Base-by-base conservation (phyloP, 2,329 filamentous ascomycete genomes). In the Colletotrichum lentis region DNA sequence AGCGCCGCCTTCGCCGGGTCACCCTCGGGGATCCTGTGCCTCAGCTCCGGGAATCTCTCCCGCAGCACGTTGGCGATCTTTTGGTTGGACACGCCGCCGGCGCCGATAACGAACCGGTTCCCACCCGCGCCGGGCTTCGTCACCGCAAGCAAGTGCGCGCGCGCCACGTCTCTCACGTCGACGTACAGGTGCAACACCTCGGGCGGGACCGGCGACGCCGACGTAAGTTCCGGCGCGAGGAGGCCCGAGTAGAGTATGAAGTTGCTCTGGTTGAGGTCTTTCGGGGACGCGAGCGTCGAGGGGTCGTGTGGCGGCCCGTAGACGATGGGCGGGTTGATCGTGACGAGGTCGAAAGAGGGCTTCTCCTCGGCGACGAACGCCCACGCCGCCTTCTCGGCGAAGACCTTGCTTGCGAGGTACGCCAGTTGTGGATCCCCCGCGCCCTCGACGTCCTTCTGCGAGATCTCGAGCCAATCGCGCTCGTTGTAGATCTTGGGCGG, bases 361-460 rank as follows among this genome's bases (percentile, higher is more conserved):
- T 73, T 71, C 41, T 74, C 69, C 16, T 74, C 65, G 8, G 70
- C 68, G 69, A 80, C 71, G 59, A 77, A 79, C 7, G 70, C 71
- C 79, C 79, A 80, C 1, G 74, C 70, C 0, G 74, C 73, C 12
- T 69, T 71, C 50, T 77, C 76, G 5, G 75, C 74, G n/a, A 75
- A 80, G 91, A 35, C 24, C 78, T 87, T 87, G 73, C 82, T 84
- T 7, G 79, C 73, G 1, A 77, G 76, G 27, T 77, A 76, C 22
- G 75, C 75, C 3, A 80, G 82, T 43, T 80, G 78, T 0, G 84
- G 83, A 77, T 86, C 86, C 5, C 31, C 24, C 3, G 63, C 22
- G 0, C 44, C 27, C 44, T 66, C 62, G 27, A 52, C 67, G 41
- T 58, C 56, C 14, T 41, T 16, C 8, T 14, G 31, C 10, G 63